phyloP scores from a whole-genome alignment of 2,329 filamentous ascomycete genomes.

The Pseudogymnoascus verrucosus region DNA sequence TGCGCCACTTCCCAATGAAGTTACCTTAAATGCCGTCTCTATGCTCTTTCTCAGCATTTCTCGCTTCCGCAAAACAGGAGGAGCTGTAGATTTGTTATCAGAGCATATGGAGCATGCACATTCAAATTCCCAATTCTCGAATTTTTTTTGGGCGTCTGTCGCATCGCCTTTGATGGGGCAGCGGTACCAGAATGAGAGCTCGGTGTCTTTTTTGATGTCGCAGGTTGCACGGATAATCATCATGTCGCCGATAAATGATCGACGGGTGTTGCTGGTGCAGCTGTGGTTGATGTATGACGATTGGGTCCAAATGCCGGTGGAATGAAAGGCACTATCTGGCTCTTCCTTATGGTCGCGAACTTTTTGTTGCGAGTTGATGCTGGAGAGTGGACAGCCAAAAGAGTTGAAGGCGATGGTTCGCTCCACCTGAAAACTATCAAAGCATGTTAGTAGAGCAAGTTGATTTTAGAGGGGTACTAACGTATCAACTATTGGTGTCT shows the following conservation, averaged over 20 bases:
- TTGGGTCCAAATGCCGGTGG: constrained; percentile 37
- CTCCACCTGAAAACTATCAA: constrained; percentile 34
- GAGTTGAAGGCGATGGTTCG: constrained; percentile 35
- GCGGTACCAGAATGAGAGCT: constrained; percentile 38
- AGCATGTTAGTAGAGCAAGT: not conserved
- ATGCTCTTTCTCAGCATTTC: not conserved
- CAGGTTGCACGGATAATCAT: constrained; percentile 39
- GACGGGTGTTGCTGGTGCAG: constrained; percentile 42
- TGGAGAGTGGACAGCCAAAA: constrained; percentile 32
- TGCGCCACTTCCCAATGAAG: not conserved
- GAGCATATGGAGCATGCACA: constrained; percentile 31
- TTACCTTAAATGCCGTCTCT: not conserved
- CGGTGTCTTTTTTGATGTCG: constrained; percentile 36
- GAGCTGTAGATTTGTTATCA: not conserved
- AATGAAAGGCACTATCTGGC: constrained; percentile 31
- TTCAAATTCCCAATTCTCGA: constrained; percentile 34
- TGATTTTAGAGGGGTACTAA: not conserved
- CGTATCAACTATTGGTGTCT: constrained; percentile 37
- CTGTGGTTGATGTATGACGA: constrained; percentile 46
- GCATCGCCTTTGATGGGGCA: constrained; percentile 18
- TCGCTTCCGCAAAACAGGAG: not conserved
- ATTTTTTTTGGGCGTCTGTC: constrained; percentile 22
- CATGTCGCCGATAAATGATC: constrained; percentile 49
- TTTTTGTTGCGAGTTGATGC: not conserved
- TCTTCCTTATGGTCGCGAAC: constrained; percentile 32